Evolutionary conservation across 129 eudicot species (phyloP).

Genomic region (Heracleum sosnowskyi): DNA sequence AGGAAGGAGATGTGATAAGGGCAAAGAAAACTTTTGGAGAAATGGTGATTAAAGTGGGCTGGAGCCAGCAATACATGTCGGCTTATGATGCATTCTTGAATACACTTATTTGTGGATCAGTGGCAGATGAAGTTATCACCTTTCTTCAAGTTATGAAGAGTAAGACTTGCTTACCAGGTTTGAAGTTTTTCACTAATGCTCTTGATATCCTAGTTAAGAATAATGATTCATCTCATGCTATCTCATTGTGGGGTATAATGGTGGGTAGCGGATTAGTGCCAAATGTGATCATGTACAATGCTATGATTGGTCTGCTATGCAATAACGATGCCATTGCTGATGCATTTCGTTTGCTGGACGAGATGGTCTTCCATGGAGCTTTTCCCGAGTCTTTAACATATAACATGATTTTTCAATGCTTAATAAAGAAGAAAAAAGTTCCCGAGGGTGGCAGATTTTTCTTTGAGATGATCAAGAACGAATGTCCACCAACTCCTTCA

Average conservation of each 20-base stretch:
- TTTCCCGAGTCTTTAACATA: slow-evolving; percentile 68
- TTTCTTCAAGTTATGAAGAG: slow-evolving; percentile 69
- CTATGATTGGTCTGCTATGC: slow-evolving; percentile 66
- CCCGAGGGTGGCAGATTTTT: slow-evolving; percentile 68
- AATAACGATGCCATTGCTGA: slow-evolving; percentile 38
- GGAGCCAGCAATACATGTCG: slow-evolving; percentile 51
- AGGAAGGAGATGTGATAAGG: slow-evolving; percentile 51
- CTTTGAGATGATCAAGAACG: slow-evolving; percentile 76
- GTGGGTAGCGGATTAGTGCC: slow-evolving; percentile 53
- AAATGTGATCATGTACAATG: slow-evolving; percentile 55
- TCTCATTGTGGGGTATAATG: slow-evolving; percentile 62
- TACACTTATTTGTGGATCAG: slow-evolving; percentile 51
- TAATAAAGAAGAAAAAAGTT: slow-evolving; percentile 62
- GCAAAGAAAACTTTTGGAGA: slow-evolving; percentile 75
- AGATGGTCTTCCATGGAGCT: slow-evolving; percentile 62
- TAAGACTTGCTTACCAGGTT: slow-evolving; percentile 77
- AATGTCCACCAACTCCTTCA: slow-evolving; percentile 56
- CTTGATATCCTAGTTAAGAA: slow-evolving; percentile 55
- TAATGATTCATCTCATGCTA: slow-evolving; percentile 59
- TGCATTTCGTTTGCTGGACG: slow-evolving; percentile 62
- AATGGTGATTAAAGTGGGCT: slow-evolving; percentile 80
- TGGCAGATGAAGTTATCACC: slow-evolving; percentile 56
- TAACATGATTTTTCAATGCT: slow-evolving; percentile 55
- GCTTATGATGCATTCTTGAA: slow-evolving; percentile 71
- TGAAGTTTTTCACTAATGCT: slow-evolving; percentile 67